Conservation (phyloP, 768 basidiomycete species). For the Podaxis sp. region DNA sequence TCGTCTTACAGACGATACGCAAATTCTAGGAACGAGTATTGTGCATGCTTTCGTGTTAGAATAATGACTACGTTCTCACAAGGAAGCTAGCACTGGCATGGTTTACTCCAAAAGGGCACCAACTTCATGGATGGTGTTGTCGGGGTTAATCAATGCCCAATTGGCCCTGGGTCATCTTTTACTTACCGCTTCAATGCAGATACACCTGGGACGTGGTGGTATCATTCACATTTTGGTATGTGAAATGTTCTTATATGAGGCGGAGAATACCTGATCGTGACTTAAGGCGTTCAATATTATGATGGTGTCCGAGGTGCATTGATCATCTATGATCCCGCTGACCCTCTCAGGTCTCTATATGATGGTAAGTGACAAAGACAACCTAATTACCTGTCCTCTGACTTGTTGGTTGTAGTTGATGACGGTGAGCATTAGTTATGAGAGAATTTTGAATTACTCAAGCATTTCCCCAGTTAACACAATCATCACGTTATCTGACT, state of each 20-base stretch:
- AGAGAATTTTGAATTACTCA: constrained; percentile 23
- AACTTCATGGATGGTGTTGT: constrained; percentile 40
- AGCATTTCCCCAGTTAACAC: constrained; percentile 33
- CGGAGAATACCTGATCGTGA: neutral
- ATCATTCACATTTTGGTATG: constrained; percentile 22
- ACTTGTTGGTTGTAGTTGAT: constrained; percentile 23
- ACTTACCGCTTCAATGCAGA: constrained; percentile 34
- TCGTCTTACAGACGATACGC: constrained; percentile 30
- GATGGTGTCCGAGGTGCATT: constrained; percentile 45
- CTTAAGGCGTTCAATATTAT: constrained; percentile 40
- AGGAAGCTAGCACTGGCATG: constrained; percentile 44
- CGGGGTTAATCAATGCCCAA: constrained; percentile 42
- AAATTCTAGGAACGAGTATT: constrained; percentile 49
- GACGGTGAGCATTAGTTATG: constrained; percentile 31
- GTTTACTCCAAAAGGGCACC: constrained; percentile 35
- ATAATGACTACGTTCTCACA: neutral
- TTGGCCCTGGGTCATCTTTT: constrained; percentile 37
- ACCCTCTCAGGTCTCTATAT: constrained; percentile 22
- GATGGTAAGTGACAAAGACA: constrained; percentile 12
- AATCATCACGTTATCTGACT: constrained; percentile 39
- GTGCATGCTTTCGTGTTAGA: constrained; percentile 27
- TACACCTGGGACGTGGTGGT: constrained; percentile 51
- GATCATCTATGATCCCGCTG: constrained; percentile 30
- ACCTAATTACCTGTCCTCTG: neutral
- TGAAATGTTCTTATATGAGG: neutral